These are phyloP conservation scores for Candida silvicultrix DNA, from an alignment of 805 yeast species.

Conservation along the genomic window DNA sequence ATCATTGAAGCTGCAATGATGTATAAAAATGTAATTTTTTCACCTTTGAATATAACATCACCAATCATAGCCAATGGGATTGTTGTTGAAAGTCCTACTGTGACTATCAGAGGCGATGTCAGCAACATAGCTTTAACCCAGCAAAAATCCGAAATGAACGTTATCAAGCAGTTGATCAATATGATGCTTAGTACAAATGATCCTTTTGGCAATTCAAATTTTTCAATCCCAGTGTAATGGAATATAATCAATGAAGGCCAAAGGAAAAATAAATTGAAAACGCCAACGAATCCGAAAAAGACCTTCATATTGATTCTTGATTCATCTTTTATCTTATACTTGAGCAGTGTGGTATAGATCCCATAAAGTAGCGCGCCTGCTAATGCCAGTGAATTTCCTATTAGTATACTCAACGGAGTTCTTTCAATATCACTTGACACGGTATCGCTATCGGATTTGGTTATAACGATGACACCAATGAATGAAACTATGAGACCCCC, in stretches of 20 bases:
- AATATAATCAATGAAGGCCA: slow-evolving; percentile 80
- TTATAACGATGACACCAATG: slow-evolving; percentile 74
- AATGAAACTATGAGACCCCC: slow-evolving; percentile 67
- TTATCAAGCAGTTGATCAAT: slow-evolving; percentile 61
- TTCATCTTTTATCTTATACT: slow-evolving; percentile 67
- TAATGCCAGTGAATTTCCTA: slow-evolving; percentile 79
- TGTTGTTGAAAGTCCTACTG: slow-evolving; percentile 89
- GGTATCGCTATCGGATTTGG: slow-evolving; percentile 47
- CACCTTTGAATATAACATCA: slow-evolving; percentile 68
- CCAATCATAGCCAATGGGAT: slow-evolving; percentile 94
- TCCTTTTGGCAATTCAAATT: slow-evolving; percentile 62
- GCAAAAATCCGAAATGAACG: slow-evolving; percentile 83
- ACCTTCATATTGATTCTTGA: slow-evolving; percentile 74
- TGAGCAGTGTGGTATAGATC: slow-evolving; percentile 78
- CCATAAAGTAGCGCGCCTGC: slow-evolving; percentile 90
- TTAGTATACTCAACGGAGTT: slow-evolving; percentile 28
- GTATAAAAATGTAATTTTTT: slow-evolving; percentile 55
- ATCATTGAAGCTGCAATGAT: slow-evolving; percentile 77
- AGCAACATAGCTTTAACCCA: slow-evolving; percentile 95
- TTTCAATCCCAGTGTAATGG: slow-evolving; percentile 59
- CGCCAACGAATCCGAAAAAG: slow-evolving; percentile 93
- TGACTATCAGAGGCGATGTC: slow-evolving; percentile 91
- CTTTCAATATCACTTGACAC: slow-evolving; percentile 15
- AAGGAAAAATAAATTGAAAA: slow-evolving; percentile 62
- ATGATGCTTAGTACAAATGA: slow-evolving; percentile 47